Base-by-base conservation (phyloP, 768 basidiomycete genomes). In the Collybiopsis luxurians region DNA sequence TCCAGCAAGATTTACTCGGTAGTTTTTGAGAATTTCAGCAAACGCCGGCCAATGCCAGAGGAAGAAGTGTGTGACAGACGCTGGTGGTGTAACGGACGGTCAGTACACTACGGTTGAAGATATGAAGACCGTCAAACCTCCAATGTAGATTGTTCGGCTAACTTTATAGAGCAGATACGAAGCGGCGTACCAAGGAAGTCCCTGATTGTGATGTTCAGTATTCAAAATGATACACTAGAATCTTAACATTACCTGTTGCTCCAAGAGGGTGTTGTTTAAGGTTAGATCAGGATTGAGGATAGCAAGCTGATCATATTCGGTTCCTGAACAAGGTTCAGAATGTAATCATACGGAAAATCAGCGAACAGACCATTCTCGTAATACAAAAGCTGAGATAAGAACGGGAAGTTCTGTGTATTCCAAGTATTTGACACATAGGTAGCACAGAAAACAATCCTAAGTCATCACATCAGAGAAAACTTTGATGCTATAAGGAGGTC, bases 211-310 rank as follows among this genome's bases (percentile, higher is more conserved):
- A 17, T 27, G 4, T 44, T 19, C 26, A 36, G 12, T 6, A 1
- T n/a, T 12, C 9, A 27, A 28, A 48, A 10, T 6, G 17, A 31
- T 2, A 5, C 5, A 17, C 4, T 11, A 31, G 15, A 5, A 36
- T 27, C 10, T 28, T 11, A 28, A 44, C 44, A 34, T 36, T 53
- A 69, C 71, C 53, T 73, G 67, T 27, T 62, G 42, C 1, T 71
- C 80, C 7, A 80, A 73, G 45, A 78, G 75, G 17, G 75, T 71
- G 2, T 71, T 66, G 58, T 83, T 79, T 21, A 83, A 69, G 10
- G 73, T 74, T 53, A 78, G 79, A 62, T 82, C 73, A 23, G 69
- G 63, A 53, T 79, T 76, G 42, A 85, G 70, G 57, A 84, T 83
- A 38, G 73, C 39, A 15, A 73, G 66, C 61, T 84, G 83, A 53